Conservation (phyloP, 208 protist genomes). For the Crithidia brevicula region DNA sequence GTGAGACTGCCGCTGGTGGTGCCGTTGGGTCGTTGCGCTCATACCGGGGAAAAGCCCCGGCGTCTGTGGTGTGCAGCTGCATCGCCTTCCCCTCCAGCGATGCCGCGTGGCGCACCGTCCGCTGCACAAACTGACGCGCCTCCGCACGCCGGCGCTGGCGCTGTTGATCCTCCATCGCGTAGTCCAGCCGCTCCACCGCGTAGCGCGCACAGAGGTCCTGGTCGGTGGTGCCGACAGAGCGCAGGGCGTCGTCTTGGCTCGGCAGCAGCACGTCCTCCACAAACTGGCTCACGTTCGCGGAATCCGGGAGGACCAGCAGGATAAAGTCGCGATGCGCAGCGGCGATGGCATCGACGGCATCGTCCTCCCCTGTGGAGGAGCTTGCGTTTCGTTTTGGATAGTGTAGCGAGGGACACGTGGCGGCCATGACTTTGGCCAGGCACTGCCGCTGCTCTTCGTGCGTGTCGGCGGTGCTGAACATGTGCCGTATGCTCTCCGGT, state of each 20-base stretch:
- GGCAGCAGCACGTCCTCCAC: slow-evolving; percentile 59
- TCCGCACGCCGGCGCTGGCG: slow-evolving; percentile 37
- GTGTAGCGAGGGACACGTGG: slow-evolving; percentile 33
- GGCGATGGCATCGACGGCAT: neutral
- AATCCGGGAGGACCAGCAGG: slow-evolving; percentile 74
- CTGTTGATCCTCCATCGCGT: slow-evolving; percentile 40
- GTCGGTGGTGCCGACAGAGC: neutral
- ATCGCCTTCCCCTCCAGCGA: neutral
- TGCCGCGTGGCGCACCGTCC: slow-evolving; percentile 32
- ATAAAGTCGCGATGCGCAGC: slow-evolving; percentile 31
- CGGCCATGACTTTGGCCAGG: slow-evolving; percentile 43
- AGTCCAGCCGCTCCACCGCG: slow-evolving; percentile 46
- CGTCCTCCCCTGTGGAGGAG: neutral
- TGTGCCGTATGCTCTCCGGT: slow-evolving; percentile 68
- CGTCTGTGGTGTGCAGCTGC: neutral
- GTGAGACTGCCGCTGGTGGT: neutral
- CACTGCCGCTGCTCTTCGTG: slow-evolving; percentile 73
- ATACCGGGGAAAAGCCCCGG: slow-evolving; percentile 5
- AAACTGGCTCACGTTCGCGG: slow-evolving; percentile 48
- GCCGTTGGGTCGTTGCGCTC: slow-evolving; percentile 3
- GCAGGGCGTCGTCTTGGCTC: slow-evolving; percentile 34
- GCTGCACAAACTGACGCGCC: slow-evolving; percentile 37
- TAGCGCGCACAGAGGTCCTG: slow-evolving; percentile 20
- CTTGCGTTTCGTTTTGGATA: no score
- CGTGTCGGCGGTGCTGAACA: slow-evolving; percentile 87